Evolutionary conservation across 2,329 filamentous ascomycete genomes (phyloP), one percentile per base, ranked within the genome.

Genomic region (Chrysosporium keratinophilum): DNA sequence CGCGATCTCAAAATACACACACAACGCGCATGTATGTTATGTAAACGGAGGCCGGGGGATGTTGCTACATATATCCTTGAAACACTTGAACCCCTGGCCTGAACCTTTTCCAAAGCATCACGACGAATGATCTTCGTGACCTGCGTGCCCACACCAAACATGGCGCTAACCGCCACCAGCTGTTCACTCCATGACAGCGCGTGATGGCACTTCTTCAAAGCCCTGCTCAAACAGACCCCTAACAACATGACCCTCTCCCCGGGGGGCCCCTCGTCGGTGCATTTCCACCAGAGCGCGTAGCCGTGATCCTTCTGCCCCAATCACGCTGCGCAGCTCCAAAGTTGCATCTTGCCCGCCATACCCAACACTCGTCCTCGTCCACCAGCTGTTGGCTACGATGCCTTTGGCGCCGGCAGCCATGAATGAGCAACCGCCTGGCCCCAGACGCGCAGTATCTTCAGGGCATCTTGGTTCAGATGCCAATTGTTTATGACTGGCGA

Each of bases 341-440:
- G 19, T 20, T 10, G 14, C 39, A 14, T 6, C 20, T 20, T 28
- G 14, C 10, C 28, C 50, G 10, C n/a, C 11, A n/a, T 2, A 15
- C 12, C 47, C 33, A 49, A 39, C 46, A 35, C 6, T 23, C 10
- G 17, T 40, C 17, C 33, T 37, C 33, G 4, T 41, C 47, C 48
- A 43, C 15, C 34, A 9, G 17, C 5, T 14, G 41, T 52, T 52
- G 50, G 41, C 12, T 7, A 23, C 11, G 40, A 43, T 39, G 17
- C 3, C 2, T 53, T 33, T 46, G 34, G 35, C 43, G 41, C 50
- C 46, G 33, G 33, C 17, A 33, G 6, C 19, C 10, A 20, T 53
- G 50, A 39, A 37, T 15, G 28, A 53, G 50, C 40, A 53, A 34
- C 50, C 50, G 50, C 50, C 50, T 34, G 50, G 50, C 50, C 50